phyloP scores from a whole-genome alignment of 2,329 filamentous ascomycete species.

The Colletotrichum falcatum region DNA sequence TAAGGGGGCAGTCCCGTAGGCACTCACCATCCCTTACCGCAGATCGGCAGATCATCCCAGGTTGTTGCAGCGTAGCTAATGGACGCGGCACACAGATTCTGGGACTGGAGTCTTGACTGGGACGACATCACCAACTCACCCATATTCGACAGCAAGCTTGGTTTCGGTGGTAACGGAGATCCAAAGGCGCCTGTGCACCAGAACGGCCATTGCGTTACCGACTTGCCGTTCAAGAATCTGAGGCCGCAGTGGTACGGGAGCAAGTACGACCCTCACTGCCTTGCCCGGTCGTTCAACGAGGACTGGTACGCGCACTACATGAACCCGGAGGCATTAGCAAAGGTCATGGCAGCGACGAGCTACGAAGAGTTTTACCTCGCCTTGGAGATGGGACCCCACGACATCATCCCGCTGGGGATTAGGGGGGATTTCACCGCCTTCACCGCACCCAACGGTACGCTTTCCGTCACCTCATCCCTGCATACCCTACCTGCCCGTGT shows the following conservation, averaged over 20 bases:
- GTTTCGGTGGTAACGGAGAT: conserved; percentile 41
- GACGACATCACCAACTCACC: conserved; percentile 39
- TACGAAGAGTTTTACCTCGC: conserved; percentile 39
- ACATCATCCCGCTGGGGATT: conserved; percentile 36
- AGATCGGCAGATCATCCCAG: background rate
- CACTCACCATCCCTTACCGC: background rate
- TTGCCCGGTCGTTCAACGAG: conserved; percentile 34
- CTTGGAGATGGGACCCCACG: conserved; percentile 36
- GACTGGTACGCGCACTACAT: conserved; percentile 33
- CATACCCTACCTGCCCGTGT: background rate
- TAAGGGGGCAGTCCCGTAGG: conserved; percentile 36
- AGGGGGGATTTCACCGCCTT: conserved; percentile 36
- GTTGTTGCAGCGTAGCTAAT: background rate
- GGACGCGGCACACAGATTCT: conserved; percentile 15
- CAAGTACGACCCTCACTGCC: conserved; percentile 40
- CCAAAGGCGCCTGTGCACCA: conserved; percentile 1
- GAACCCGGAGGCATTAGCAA: conserved; percentile 31
- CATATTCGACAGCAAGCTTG: conserved; percentile 35
- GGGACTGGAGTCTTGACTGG: conserved; percentile 42
- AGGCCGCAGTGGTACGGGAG: conserved; percentile 35
- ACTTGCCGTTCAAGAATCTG: background rate
- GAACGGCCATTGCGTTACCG: background rate
- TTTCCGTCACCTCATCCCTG: background rate
- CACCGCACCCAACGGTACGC: conserved; percentile 21
- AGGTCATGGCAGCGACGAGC: conserved; percentile 21